Conservation (phyloP, 1,139 yeast species). For the Nakaseomyces glabratus region DNA sequence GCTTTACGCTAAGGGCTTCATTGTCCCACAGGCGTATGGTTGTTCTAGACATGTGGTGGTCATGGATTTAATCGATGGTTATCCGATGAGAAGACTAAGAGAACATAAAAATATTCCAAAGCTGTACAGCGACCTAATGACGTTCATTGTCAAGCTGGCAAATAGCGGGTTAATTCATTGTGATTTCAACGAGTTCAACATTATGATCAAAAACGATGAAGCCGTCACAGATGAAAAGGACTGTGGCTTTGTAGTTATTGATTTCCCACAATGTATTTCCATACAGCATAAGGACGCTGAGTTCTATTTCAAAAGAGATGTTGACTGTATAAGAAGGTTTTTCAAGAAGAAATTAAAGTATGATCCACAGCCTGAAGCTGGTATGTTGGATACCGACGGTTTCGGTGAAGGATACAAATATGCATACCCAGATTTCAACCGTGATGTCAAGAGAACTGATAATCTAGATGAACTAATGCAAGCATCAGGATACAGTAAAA, state of each 20-base stretch:
- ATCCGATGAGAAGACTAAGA: conserved; percentile 76
- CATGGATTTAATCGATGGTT: conserved; percentile 86
- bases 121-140: conserved; percentile 78
- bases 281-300: conserved; percentile 86
- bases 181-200: conserved; percentile 94
- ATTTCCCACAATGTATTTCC: conserved; percentile 96
- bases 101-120: conserved; percentile 59
- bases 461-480: conserved; percentile 73
- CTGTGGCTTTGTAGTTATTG: conserved; percentile 75
- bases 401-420: conserved; percentile 70
- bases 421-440: conserved; percentile 68
- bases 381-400: conserved; percentile 69
- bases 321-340: conserved; percentile 75
- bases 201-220: conserved; percentile 56
- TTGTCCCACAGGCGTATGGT: conserved; percentile 84
- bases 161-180: conserved; percentile 90
- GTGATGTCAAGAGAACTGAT: conserved; percentile 63
- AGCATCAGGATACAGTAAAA: conserved; percentile 85
- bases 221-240: conserved; percentile 46
- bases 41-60: conserved; percentile 84
- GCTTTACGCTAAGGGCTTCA: conserved; percentile 63
- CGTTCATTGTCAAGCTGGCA: conserved; percentile 72
- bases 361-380: conserved; percentile 50
- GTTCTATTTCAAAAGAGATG: conserved; percentile 82
- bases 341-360: conserved; percentile 73